Evolutionary conservation across 1,284 basidiomycete species (phyloP).

Genomic region (Leccinum angustisporum): DNA sequence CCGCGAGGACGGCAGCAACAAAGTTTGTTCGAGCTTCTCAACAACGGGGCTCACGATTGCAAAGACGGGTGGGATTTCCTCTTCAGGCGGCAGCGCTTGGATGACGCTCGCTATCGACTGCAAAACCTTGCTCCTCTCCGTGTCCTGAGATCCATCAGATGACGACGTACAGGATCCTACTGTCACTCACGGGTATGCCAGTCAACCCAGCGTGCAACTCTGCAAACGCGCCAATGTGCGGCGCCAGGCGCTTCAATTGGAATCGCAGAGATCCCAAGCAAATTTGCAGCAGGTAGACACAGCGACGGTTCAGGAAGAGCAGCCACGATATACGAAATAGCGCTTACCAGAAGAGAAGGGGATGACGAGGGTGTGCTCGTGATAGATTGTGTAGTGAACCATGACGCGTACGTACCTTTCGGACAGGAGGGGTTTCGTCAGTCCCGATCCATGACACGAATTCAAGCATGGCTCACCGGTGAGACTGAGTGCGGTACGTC

Average conservation of each 20-base stretch:
- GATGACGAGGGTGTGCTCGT: slow-evolving; percentile 37
- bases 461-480: slow-evolving; percentile 52
- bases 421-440: not conserved
- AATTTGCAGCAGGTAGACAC: slow-evolving; percentile 74
- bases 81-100: slow-evolving; percentile 75
- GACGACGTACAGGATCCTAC: not conserved
- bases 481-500: slow-evolving; percentile 69
- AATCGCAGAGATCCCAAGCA: slow-evolving; percentile 83
- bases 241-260: slow-evolving; percentile 78
- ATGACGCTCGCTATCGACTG: slow-evolving; percentile 90
- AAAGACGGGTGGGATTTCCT: slow-evolving; percentile 78
- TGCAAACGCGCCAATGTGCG: slow-evolving; percentile 81
- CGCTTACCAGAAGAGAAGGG: slow-evolving; percentile 37
- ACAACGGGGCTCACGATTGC: slow-evolving; percentile 78
- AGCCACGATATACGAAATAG: slow-evolving; percentile 65
- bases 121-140: slow-evolving; percentile 85
- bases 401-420: too few species aligned
- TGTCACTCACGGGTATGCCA: slow-evolving; percentile 63
- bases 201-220: slow-evolving; percentile 76
- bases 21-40: slow-evolving; percentile 62
- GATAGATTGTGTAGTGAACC: slow-evolving; percentile 56
- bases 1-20: slow-evolving; percentile 50
- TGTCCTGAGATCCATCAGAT: slow-evolving; percentile 50
- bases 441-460: not conserved
- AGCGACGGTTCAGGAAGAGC: slow-evolving; percentile 64